Evolutionary conservation across 352 stramenopile genomes (phyloP).

Genomic region (Phytophthora cactorum): DNA sequence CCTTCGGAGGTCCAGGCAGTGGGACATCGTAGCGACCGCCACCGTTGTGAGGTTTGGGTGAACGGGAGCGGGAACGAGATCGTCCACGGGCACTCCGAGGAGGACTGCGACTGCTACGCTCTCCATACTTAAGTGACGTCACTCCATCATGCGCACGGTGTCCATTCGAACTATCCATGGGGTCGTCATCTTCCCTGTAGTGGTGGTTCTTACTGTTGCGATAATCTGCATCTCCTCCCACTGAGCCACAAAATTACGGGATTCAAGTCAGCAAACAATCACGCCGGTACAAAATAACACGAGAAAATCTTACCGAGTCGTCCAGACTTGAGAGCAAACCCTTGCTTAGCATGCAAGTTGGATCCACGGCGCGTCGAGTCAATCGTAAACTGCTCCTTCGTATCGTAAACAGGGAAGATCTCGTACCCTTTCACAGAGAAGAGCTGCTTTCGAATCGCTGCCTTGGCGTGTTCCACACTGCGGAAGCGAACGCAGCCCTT

Average conservation of each 20-base stretch:
- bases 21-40: constrained; percentile 17
- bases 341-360: constrained; percentile 38
- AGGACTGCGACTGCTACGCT: constrained; percentile 34
- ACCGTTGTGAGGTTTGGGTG: constrained; percentile 23
- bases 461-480: constrained; percentile 60
- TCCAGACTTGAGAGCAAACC: constrained; percentile 64
- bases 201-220: constrained; percentile 29
- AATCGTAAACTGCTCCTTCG: constrained; percentile 63
- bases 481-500: constrained; percentile 63
- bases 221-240: constrained; percentile 38
- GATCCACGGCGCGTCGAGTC: constrained; percentile 48
- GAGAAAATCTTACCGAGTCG: constrained; percentile 52
- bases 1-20: constrained; percentile 17
- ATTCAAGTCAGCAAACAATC: constrained; percentile 34
- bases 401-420: constrained; percentile 75
- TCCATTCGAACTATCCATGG: constrained; percentile 21
- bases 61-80: constrained; percentile 44
- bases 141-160: constrained; percentile 31
- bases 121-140: constrained; percentile 32
- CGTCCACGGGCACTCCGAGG: constrained; percentile 29
- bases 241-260: constrained; percentile 25
- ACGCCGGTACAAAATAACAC: constrained; percentile 17
- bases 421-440: constrained; percentile 55
- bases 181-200: constrained; percentile 32
- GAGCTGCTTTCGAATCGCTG: constrained; percentile 54